phyloP scores from a whole-genome alignment of 108 stramenopile species.

The Aurantiochytrium sp. region DNA sequence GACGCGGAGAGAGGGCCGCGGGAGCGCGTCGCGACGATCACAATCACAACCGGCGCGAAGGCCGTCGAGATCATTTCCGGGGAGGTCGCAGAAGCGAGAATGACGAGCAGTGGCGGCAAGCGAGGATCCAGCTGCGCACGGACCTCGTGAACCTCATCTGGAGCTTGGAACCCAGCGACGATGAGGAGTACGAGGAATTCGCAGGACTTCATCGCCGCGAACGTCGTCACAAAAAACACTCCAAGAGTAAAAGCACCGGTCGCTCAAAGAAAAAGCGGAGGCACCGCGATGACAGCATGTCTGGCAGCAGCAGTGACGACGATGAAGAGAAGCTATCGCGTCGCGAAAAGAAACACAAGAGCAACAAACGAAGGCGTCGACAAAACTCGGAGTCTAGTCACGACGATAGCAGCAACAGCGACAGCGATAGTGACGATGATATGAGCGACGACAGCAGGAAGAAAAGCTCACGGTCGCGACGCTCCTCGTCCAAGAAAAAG shows the following conservation, averaged over 20 bases:
- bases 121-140: constrained; percentile 52
- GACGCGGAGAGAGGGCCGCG: neutral
- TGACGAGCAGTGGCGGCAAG: constrained; percentile 32
- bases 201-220: neutral
- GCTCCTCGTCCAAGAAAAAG: neutral
- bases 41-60: neutral
- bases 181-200: constrained; percentile 51
- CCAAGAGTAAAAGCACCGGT: neutral
- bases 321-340: neutral
- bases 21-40: neutral
- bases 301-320: neutral
- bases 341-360: neutral
- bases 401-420: neutral
- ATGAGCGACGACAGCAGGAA: neutral
- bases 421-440: neutral
- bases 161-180: constrained; percentile 35
- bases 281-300: neutral
- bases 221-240: neutral
- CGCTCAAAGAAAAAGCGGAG: neutral
- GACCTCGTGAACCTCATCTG: constrained; percentile 69
- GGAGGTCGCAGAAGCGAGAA: neutral
- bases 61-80: neutral
- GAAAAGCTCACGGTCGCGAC: neutral
- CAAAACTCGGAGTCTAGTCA: neutral
- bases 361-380: neutral